phyloP scores from a whole-genome alignment of 179 eudicot species.

The Patellifolia procumbens region DNA sequence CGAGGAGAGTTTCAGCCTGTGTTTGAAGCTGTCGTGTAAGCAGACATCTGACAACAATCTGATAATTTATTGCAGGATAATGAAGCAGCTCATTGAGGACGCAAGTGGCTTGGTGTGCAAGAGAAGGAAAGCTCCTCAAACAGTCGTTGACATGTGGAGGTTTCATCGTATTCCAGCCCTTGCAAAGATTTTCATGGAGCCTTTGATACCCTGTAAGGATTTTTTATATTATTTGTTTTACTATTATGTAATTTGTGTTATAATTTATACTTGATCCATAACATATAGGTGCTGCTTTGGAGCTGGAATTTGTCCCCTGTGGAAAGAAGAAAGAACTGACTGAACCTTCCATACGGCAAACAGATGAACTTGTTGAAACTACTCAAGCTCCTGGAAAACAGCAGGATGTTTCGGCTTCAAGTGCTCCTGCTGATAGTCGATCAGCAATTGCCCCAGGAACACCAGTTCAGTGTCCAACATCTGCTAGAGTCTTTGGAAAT shows the following conservation, averaged over 20 bases:
- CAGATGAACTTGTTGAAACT: conserved; percentile 30
- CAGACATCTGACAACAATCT: background rate
- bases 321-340: conserved; percentile 12
- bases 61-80: conserved; percentile 41
- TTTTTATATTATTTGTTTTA: background rate
- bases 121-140: conserved; percentile 52
- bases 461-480: conserved; percentile 49
- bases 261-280: conserved; percentile 4
- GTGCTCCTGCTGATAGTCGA: conserved; percentile 33
- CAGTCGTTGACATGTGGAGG: conserved; percentile 52
- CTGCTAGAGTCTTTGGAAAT: conserved; percentile 40
- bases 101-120: conserved; percentile 63
- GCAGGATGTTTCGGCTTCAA: conserved; percentile 34
- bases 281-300: conserved; percentile 41
- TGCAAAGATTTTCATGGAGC: conserved; percentile 52
- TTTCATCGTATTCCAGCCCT: conserved; percentile 37
- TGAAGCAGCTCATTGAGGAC: conserved; percentile 50
- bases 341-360: conserved; percentile 14
- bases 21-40: background rate
- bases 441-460: conserved; percentile 70
- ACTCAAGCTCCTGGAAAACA: conserved; percentile 32
- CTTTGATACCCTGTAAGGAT: conserved; percentile 64
- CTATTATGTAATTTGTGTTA: background rate
- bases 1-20: background rate
- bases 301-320: conserved; percentile 21